A percentile compares a stretch with the other conserved stretches of the same genome.
Evolutionary conservation across 2,329 filamentous ascomycete species (phyloP).

Genomic region (Aspergillus clavatus): DNA sequence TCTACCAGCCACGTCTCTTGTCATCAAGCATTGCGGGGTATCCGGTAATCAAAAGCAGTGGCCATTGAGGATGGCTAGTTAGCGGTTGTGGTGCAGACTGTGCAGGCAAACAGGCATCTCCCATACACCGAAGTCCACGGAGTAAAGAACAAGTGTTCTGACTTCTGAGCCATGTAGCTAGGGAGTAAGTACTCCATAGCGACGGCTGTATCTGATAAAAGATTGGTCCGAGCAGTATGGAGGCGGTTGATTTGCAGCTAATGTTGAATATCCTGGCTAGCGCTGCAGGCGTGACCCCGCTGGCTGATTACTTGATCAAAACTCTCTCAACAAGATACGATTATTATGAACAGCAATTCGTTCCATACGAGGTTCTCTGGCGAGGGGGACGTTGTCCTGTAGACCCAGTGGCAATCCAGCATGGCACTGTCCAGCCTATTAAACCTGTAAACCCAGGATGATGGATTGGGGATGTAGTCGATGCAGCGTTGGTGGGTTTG

Average conservation of each 20-base stretch:
- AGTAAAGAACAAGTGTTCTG: too few relatives aligned
- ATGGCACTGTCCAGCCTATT: neutral
- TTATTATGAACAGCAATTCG: neutral
- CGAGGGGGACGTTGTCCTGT: too few relatives aligned
- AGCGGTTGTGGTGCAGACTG: too few relatives aligned
- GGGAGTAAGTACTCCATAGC: too few relatives aligned
- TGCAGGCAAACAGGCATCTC: too few relatives aligned
- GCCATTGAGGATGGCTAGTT: too few relatives aligned
- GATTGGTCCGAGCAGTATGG: neutral
- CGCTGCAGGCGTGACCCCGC: slow-evolving; percentile 1
- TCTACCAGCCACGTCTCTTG: slow-evolving; percentile 6
- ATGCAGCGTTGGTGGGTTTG: slow-evolving; percentile 3
- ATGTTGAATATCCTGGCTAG: slow-evolving; percentile 1
- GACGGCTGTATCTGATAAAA: neutral
- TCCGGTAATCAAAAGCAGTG: neutral
- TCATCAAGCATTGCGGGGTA: slow-evolving; percentile 16
- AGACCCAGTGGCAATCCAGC: neutral
- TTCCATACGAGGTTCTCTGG: too few relatives aligned
- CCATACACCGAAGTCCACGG: too few relatives aligned
- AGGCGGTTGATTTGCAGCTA: slow-evolving; percentile 11
- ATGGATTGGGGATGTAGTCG: neutral
- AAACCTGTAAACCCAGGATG: neutral
- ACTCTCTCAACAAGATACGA: too few relatives aligned
- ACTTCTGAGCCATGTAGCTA: too few relatives aligned
- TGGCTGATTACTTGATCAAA: too few relatives aligned